Conservation (phyloP, 148 eudicot genomes). For the Limonium bicolor region DNA sequence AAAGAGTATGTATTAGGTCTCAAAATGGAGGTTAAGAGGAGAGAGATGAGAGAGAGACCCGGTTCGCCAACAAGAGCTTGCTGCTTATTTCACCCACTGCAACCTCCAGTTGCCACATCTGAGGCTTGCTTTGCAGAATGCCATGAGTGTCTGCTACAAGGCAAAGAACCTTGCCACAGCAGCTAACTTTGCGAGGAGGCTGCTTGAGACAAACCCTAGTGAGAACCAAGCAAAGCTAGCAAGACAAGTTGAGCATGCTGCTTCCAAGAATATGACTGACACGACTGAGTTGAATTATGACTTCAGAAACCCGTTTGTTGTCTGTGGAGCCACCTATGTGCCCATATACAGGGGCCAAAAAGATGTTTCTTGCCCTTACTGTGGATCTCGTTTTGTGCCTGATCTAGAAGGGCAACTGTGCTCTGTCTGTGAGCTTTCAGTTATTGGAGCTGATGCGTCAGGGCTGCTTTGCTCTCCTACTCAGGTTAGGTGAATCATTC, state of each 20-base stretch:
- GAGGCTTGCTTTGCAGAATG: constrained; percentile 65
- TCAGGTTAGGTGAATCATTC: constrained; percentile 38
- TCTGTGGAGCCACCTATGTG: constrained; percentile 77
- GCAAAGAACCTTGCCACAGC: constrained; percentile 60
- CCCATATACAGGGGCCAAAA: constrained; percentile 87
- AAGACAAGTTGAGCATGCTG: constrained; percentile 58
- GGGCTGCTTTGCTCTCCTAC: constrained; percentile 80
- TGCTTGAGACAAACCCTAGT: constrained; percentile 58
- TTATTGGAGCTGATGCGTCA: constrained; percentile 82
- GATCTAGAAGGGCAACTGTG: constrained; percentile 67
- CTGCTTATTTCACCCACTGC: constrained; percentile 90
- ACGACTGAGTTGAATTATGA: constrained; percentile 62
- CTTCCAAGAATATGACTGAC: constrained; percentile 76
- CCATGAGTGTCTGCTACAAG: constrained; percentile 57
- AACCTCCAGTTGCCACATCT: constrained; percentile 67
- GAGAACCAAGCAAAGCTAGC: constrained; percentile 61
- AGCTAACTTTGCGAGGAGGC: constrained; percentile 66
- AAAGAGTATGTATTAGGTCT: constrained; percentile 75
- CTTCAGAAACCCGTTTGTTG: constrained; percentile 83
- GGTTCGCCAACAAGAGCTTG: constrained; percentile 79
- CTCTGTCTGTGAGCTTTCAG: constrained; percentile 67
- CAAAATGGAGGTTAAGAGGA: constrained; percentile 71
- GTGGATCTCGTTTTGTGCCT: constrained; percentile 60
- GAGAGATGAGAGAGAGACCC: constrained; percentile 57
- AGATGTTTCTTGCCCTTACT: constrained; percentile 66